Evolutionary conservation across 2,329 filamentous ascomycete species (phyloP).

Genomic region (Colletotrichum sp.): DNA sequence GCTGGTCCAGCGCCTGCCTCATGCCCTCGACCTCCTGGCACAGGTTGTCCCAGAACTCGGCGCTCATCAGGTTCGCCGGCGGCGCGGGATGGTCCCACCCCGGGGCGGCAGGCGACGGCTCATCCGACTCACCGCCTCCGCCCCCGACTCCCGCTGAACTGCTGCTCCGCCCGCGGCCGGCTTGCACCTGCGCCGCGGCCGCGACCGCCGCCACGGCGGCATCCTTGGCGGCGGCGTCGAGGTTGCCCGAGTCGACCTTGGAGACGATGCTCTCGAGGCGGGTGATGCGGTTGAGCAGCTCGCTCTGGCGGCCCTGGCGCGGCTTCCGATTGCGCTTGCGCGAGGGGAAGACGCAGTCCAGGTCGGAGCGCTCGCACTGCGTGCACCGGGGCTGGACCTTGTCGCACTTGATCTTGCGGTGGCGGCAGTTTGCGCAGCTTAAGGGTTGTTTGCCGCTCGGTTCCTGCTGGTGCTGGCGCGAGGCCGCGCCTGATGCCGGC

Average conservation of each 20-base stretch:
- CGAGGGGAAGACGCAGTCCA: slow-evolving; percentile 53
- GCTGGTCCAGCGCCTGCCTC: slow-evolving; percentile 47
- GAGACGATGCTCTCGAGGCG: slow-evolving; percentile 52
- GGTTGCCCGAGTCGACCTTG: slow-evolving; percentile 38
- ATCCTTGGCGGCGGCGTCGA: neutral
- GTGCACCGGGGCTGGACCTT: slow-evolving; percentile 57
- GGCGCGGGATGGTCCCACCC: slow-evolving; percentile 23
- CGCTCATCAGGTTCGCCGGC: slow-evolving; percentile 43
- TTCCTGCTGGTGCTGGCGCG: neutral
- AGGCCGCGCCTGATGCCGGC: neutral
- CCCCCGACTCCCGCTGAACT: slow-evolving; percentile 17
- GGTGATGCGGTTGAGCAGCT: slow-evolving; percentile 48
- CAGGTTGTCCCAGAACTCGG: slow-evolving; percentile 49
- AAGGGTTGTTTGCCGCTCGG: slow-evolving; percentile 36
- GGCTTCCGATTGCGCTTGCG: slow-evolving; percentile 48
- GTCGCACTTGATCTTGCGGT: slow-evolving; percentile 67
- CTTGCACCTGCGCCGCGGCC: neutral
- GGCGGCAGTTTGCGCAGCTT: slow-evolving; percentile 66
- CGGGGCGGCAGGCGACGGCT: neutral
- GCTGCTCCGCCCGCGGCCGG: slow-evolving; percentile 19
- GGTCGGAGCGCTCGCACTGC: slow-evolving; percentile 52
- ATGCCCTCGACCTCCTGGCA: slow-evolving; percentile 50
- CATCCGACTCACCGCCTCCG: neutral
- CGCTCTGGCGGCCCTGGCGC: slow-evolving; percentile 45
- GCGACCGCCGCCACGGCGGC: neutral